These are phyloP conservation scores for Synchytrium microbalum DNA, from an alignment of 371 early-diverging fungal species.

Conservation along the genomic window DNA sequence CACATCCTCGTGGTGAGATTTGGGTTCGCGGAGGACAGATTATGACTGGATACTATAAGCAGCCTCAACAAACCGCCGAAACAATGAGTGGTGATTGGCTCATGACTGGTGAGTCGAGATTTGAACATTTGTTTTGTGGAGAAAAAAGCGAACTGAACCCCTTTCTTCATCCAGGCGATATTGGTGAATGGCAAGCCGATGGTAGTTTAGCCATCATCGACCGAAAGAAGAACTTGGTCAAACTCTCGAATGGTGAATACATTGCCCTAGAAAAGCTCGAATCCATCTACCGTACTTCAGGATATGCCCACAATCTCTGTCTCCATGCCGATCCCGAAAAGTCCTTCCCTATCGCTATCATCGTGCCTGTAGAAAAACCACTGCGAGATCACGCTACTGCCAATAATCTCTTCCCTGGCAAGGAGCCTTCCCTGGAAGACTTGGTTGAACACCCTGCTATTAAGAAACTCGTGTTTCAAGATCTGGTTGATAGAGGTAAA, in stretches of 20 bases:
- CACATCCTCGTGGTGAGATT: conserved; percentile 89
- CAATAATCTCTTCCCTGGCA: conserved; percentile 6
- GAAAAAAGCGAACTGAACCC: not conserved
- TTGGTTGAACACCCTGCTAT: not conserved
- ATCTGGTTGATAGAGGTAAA: conserved; percentile 32
- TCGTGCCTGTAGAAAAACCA: conserved; percentile 56
- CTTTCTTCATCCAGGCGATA: conserved; percentile 64
- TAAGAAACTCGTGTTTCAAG: conserved; percentile 21
- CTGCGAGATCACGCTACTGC: conserved; percentile 12
- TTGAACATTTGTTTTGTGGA: not conserved
- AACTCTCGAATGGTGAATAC: conserved; percentile 62
- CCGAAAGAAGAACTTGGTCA: conserved; percentile 57
- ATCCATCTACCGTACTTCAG: conserved; percentile 73
- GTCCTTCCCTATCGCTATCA: conserved; percentile 59
- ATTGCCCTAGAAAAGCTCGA: conserved; percentile 96
- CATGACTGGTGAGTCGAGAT: not conserved
- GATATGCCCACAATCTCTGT: conserved; percentile 73
- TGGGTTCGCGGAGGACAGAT: conserved; percentile 64
- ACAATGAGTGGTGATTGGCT: conserved; percentile 8
- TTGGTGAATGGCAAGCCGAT: conserved; percentile 58
- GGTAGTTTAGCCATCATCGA: conserved; percentile 49
- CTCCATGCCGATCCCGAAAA: conserved; percentile 73
- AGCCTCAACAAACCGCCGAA: conserved; percentile 26
- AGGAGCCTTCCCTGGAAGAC: not conserved
- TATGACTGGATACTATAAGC: conserved; percentile 33